Evolutionary conservation across 805 yeast species (phyloP).

Genomic region (Blastobotrys mokoenaii): DNA sequence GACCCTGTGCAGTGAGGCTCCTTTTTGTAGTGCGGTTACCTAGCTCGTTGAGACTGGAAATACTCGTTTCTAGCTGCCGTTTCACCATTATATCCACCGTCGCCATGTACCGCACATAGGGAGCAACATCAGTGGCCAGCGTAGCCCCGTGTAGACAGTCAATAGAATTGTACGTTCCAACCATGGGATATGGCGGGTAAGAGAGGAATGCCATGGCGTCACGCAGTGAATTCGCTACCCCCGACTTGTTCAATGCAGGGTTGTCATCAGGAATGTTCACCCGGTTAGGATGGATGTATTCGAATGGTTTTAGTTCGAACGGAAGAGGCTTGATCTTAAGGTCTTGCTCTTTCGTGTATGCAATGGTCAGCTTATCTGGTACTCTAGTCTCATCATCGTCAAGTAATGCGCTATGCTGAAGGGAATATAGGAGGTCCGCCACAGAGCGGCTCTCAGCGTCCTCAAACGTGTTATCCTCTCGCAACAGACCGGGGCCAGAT

Average conservation of each 20-base stretch:
- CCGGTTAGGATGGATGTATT: too few relatives aligned
- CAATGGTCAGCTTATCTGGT: constrained; percentile 4
- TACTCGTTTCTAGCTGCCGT: too few relatives aligned
- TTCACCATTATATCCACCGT: not conserved
- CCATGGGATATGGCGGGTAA: not conserved
- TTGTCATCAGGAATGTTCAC: too few relatives aligned
- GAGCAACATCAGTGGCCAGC: constrained; percentile 21
- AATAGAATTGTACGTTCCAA: constrained; percentile 6
- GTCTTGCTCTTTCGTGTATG: constrained; percentile 3
- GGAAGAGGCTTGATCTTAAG: constrained; percentile 6
- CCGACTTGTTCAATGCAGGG: too few relatives aligned
- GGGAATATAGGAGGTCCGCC: constrained; percentile 6
- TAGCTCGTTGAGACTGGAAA: not conserved
- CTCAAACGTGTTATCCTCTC: not conserved
- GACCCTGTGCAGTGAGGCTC: constrained; percentile 18
- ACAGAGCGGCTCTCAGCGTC: constrained; percentile 3
- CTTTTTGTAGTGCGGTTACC: constrained; percentile 14
- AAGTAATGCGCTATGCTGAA: not conserved
- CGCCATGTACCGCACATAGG: constrained; percentile 25
- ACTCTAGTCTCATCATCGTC: not conserved
- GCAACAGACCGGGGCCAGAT: too few relatives aligned
- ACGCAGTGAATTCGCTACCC: constrained; percentile 2
- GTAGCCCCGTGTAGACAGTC: constrained; percentile 9
- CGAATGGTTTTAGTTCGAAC: not conserved
- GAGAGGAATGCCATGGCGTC: constrained; percentile 10